These are phyloP conservation scores for Ascosphaera aggregata DNA, from an alignment of 2,329 filamentous ascomycete genomes.

Conservation along the genomic window DNA sequence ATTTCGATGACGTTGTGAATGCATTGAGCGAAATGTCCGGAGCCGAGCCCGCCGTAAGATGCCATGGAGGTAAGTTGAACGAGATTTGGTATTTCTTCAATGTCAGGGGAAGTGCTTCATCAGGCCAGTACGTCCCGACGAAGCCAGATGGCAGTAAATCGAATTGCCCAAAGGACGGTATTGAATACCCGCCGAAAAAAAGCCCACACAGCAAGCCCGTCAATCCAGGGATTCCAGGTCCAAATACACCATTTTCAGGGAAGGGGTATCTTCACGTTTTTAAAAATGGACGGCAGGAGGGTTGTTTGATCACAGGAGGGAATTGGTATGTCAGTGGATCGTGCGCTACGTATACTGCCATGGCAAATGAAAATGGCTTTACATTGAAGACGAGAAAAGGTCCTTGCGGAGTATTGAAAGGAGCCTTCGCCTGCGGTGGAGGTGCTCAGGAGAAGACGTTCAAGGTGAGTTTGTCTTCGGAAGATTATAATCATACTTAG, in stretches of 20 bases:
- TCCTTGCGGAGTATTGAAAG: conserved; percentile 27
- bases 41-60: conserved; percentile 27
- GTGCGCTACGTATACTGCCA: conserved; percentile 38
- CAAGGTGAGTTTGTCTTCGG: conserved; percentile 11
- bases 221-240: background rate
- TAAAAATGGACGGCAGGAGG: conserved; percentile 21
- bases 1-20: conserved; percentile 24
- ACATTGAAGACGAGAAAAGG: conserved; percentile 32
- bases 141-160: conserved; percentile 31
- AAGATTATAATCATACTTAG: no score
- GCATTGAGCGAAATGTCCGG: conserved; percentile 26
- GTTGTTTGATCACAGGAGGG: conserved; percentile 37
- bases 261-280: conserved; percentile 31
- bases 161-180: conserved; percentile 36
- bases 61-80: conserved; percentile 24
- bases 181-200: conserved; percentile 41
- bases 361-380: conserved; percentile 21
- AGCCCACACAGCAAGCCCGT: background rate
- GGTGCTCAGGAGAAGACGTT: conserved; percentile 11
- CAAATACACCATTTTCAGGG: conserved; percentile 23
- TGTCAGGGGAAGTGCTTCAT: conserved; percentile 32
- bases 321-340: conserved; percentile 40
- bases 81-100: conserved; percentile 32
- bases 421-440: conserved; percentile 27
- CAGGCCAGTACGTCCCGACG: conserved; percentile 35